Evolutionary conservation across 768 basidiomycete genomes (phyloP).

Genomic region (Favolaschia claudopus): DNA sequence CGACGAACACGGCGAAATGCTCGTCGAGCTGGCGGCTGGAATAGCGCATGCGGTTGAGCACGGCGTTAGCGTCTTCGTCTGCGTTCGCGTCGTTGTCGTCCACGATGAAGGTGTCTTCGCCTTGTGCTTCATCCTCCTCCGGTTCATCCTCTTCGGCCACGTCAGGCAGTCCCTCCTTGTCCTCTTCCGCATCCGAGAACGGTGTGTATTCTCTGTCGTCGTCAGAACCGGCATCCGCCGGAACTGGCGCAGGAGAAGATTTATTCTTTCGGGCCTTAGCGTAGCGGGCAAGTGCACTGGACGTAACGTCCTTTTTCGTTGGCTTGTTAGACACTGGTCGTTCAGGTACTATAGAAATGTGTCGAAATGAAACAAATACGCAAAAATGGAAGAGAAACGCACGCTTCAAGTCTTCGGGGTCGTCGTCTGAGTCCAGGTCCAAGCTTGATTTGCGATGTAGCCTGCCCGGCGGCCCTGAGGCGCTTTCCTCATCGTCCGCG

Average conservation of each 20-base stretch:
- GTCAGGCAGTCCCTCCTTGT: background rate
- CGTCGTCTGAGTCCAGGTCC: slow-evolving; percentile 23
- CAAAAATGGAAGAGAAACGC: background rate
- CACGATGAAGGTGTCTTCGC: slow-evolving; percentile 17
- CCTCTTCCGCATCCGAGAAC: slow-evolving; percentile 19
- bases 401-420: slow-evolving; percentile 23
- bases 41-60: slow-evolving; percentile 24
- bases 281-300: slow-evolving; percentile 20
- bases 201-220: slow-evolving; percentile 20
- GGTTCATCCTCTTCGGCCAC: background rate
- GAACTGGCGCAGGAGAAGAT: slow-evolving; percentile 22
- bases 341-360: background rate
- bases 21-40: slow-evolving; percentile 22
- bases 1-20: slow-evolving; percentile 23
- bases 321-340: slow-evolving; percentile 12
- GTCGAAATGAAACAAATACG: background rate
- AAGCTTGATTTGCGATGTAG: slow-evolving; percentile 11
- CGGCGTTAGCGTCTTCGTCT: slow-evolving; percentile 19
- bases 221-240: slow-evolving; percentile 1
- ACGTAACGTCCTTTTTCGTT: slow-evolving; percentile 10
- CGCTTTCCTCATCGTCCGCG: slow-evolving; percentile 12
- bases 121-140: too few relatives aligned
- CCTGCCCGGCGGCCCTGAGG: slow-evolving; percentile 9
- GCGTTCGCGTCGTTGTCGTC: slow-evolving; percentile 12
- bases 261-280: slow-evolving; percentile 23